These are phyloP conservation scores for Blastomyces gilchristii DNA, from an alignment of 2,329 filamentous ascomycete species.

Conservation along the genomic window DNA sequence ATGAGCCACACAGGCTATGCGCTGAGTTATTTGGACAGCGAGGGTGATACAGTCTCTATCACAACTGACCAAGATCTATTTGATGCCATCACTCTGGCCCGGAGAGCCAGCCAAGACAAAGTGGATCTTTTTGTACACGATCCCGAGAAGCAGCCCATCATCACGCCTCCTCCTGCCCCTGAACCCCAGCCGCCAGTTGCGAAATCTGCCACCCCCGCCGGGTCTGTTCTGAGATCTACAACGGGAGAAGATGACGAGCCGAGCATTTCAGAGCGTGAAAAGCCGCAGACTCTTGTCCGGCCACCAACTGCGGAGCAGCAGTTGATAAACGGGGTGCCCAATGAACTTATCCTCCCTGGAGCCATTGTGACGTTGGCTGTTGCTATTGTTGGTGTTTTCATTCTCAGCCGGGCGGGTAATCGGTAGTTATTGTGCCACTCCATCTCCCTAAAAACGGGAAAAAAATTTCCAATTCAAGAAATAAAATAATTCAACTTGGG, in stretches of 20 bases:
- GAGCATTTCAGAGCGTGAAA: constrained; percentile 22
- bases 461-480: no score
- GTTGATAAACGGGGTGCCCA: constrained; percentile 81
- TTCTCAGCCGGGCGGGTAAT: constrained; percentile 53
- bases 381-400: constrained; percentile 87
- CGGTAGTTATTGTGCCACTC: neutral
- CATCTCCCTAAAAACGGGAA: neutral
- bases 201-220: constrained; percentile 44
- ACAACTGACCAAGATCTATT: constrained; percentile 89
- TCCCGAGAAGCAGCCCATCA: constrained; percentile 71
- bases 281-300: constrained; percentile 38
- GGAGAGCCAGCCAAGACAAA: constrained; percentile 71
- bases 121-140: constrained; percentile 96
- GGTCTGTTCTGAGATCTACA: constrained; percentile 40
- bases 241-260: constrained; percentile 48
- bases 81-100: constrained; percentile 77
- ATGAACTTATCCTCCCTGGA: constrained; percentile 84
- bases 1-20: constrained; percentile 72
- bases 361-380: constrained; percentile 92
- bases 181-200: constrained; percentile 47
- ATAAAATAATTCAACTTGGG: neutral
- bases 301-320: constrained; percentile 50
- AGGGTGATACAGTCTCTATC: constrained; percentile 92
- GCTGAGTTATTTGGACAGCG: constrained; percentile 90
- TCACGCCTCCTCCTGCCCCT: constrained; percentile 36